Evolutionary conservation across 2,329 filamentous ascomycete species (phyloP).

Genomic region (Neofusicoccum parvum): DNA sequence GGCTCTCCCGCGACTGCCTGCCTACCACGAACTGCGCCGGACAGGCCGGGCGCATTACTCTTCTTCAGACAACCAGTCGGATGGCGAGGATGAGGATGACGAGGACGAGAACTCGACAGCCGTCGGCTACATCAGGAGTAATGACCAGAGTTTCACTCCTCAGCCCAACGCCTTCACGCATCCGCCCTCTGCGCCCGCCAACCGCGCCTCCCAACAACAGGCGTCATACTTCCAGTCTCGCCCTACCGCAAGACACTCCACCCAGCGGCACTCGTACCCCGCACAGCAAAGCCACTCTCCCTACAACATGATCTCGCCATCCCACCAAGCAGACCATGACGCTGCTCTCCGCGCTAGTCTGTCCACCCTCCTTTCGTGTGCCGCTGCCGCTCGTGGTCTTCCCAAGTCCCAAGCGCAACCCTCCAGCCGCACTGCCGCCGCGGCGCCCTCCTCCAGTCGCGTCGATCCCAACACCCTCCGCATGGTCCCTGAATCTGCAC

Average conservation of each 20-base stretch:
- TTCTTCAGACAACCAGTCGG: constrained; percentile 39
- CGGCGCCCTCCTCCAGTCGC: constrained; percentile 38
- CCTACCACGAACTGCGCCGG: constrained; percentile 29
- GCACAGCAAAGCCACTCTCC: constrained; percentile 53
- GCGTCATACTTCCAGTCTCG: constrained; percentile 41
- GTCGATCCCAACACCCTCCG: constrained; percentile 58
- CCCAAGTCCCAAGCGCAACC: constrained; percentile 56
- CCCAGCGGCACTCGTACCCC: constrained; percentile 45
- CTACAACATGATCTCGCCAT: constrained; percentile 71
- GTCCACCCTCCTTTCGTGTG: constrained; percentile 94
- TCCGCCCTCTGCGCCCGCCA: constrained; percentile 61
- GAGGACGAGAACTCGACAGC: constrained; percentile 75
- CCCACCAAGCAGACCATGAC: constrained; percentile 85
- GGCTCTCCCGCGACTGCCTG: constrained; percentile 47
- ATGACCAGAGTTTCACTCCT: constrained; percentile 68
- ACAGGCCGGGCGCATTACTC: constrained; percentile 32
- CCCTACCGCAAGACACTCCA: constrained; percentile 33
- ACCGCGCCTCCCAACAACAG: constrained; percentile 40
- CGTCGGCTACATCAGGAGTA: constrained; percentile 64
- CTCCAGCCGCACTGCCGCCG: background rate
- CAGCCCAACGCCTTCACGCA: constrained; percentile 93
- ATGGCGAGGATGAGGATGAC: constrained; percentile 41
- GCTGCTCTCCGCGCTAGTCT: constrained; percentile 88
- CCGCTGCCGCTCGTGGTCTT: constrained; percentile 81
- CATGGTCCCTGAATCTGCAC: constrained; percentile 62